Percentiles rank a stretch among this genome's conserved stretches.
phyloP scores from a whole-genome alignment of 495 filamentous ascomycete genomes.

The Glonium stellatum region DNA sequence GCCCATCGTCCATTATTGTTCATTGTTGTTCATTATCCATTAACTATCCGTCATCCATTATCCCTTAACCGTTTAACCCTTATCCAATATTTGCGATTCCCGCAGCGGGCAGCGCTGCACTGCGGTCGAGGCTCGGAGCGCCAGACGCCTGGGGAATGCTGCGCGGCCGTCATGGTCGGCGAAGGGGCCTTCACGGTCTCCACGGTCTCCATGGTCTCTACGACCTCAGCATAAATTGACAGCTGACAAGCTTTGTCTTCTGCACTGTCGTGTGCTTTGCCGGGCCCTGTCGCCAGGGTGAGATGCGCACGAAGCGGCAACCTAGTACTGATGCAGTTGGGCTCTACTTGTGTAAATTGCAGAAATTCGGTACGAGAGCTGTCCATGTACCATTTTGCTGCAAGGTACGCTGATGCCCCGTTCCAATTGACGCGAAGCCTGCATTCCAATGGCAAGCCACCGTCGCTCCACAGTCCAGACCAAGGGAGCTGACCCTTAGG shows the following conservation, averaged over 20 bases:
- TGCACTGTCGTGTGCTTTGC: background rate
- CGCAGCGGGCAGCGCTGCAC: no score
- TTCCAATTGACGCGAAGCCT: slow-evolving; percentile 1
- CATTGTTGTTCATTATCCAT: no score
- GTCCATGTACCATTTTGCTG: slow-evolving; percentile 2
- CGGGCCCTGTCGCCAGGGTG: background rate
- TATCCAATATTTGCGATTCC: no score
- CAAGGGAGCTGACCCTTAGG: background rate
- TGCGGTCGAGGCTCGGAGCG: no score
- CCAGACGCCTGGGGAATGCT: no score
- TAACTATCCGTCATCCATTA: no score
- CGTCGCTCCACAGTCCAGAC: background rate
- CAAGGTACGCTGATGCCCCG: slow-evolving; percentile 1
- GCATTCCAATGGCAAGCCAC: slow-evolving; percentile 1
- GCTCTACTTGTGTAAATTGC: background rate
- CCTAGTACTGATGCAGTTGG: background rate
- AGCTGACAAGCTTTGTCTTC: background rate
- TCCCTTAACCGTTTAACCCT: no score
- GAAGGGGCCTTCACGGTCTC: no score
- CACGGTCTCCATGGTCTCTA: no score
- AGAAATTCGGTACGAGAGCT: slow-evolving; percentile 1
- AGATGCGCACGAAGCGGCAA: background rate
- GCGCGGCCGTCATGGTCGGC: no score
- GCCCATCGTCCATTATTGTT: no score
- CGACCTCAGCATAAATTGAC: background rate